Evolutionary conservation across 805 yeast genomes (phyloP).

Genomic region (Myxozyma geophila): DNA sequence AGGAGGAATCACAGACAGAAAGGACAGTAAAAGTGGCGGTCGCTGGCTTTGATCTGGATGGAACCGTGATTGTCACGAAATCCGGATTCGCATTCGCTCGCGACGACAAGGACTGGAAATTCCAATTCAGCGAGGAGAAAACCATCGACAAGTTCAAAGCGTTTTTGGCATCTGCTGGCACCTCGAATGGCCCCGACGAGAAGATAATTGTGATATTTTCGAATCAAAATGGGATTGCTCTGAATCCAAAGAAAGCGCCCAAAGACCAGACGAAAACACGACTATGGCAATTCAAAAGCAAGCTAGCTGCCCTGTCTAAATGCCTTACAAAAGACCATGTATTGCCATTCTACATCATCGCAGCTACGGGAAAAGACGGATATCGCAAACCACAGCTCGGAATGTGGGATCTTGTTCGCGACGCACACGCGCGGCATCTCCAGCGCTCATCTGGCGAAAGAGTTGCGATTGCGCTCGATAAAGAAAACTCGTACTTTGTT

Average conservation of each 20-base stretch:
- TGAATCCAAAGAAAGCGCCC: conserved; percentile 46
- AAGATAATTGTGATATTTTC: conserved; percentile 70
- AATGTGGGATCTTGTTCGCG: conserved; percentile 66
- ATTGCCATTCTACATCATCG: conserved; percentile 31
- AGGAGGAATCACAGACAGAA: neutral
- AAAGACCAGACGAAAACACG: conserved; percentile 42
- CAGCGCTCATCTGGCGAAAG: neutral
- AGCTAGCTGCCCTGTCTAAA: conserved; percentile 46
- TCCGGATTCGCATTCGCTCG: conserved; percentile 63
- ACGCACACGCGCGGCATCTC: conserved; percentile 22
- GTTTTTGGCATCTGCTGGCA: conserved; percentile 13
- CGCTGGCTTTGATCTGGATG: conserved; percentile 86
- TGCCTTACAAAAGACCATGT: conserved; percentile 14
- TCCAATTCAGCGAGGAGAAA: conserved; percentile 13
- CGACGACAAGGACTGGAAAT: conserved; percentile 74
- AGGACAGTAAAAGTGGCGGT: conserved; percentile 45
- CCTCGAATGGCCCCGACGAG: conserved; percentile 16
- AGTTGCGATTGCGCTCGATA: conserved; percentile 46
- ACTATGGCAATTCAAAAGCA: conserved; percentile 62
- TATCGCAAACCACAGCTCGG: conserved; percentile 75
- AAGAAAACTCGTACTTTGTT: conserved; percentile 62
- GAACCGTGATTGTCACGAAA: conserved; percentile 70
- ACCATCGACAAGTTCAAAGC: conserved; percentile 11
- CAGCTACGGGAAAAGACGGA: conserved; percentile 36
- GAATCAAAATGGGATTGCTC: conserved; percentile 76